Evolutionary conservation across 805 yeast species (phyloP), one percentile per base, ranked within the genome.

Genomic region (Pichia cabralensis): DNA sequence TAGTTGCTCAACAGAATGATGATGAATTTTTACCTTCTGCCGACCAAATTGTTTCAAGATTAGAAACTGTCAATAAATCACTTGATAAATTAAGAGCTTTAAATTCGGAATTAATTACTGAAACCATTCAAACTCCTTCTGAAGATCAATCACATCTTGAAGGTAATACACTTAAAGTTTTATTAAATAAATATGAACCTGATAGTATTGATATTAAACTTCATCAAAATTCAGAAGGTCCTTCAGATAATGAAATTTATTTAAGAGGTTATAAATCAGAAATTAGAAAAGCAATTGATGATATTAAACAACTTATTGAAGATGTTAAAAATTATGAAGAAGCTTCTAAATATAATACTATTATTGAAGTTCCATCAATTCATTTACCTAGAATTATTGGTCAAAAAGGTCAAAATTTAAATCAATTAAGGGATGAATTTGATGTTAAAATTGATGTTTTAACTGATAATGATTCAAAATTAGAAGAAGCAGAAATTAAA

Each of bases 321-420:
- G 71, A 66, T 35, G 57, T 65, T 23, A 54, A 60, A 36, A 59
- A 60, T 40, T 58, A 56, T 38, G 64, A 57, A 33, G 47, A 45
- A 36, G 64, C 64, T 9, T 57, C 61, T 10, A 60, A 60, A 24
- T 65, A 65, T 57, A 48, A 52, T 38, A 53, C 69, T 13, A 60
- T 71, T 14, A 58, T 79, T 34, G 65, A 64, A 21, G 76, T 85
- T 52, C 94, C 96, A 42, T 58, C 75, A 3, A 61, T 66, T 33
- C 71, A 75, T 31, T 62, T 89, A 40, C 70, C 92, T 20, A 76
- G 92, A 59, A 66, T 94, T 35, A 85, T 92, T 56, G 99, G 99
- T 46, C 81, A 80, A 53, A 81, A 74, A 41, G 98, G 99, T 36
- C 62, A 83, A 28, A 74, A 76, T 52, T 61, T 92, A 51, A 71